Evolutionary conservation across 371 early-diverging fungal genomes (phyloP).

Genomic region (Phascolomyces articulosus): DNA sequence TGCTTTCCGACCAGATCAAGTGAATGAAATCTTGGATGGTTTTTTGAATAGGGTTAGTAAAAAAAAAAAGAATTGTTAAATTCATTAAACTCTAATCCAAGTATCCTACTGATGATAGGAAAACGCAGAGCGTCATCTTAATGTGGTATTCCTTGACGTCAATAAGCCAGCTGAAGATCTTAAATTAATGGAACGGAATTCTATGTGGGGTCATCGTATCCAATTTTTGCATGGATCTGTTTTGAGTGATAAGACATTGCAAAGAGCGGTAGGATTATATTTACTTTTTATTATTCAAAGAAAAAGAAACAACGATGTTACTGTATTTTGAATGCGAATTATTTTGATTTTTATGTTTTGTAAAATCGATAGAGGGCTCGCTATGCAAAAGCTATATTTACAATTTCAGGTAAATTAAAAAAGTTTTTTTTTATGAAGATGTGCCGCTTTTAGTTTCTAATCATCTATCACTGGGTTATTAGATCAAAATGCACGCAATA

Average conservation of each 20-base stretch:
- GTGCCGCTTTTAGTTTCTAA: neutral
- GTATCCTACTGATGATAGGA: conserved; percentile 25
- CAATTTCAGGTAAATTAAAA: conserved; percentile 45
- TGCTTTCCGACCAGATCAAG: conserved; percentile 53
- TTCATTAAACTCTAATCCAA: conserved; percentile 4
- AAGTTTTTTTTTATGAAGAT: neutral
- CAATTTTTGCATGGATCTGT: conserved; percentile 54
- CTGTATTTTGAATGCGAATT: too few species aligned
- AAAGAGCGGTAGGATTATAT: conserved; percentile 41
- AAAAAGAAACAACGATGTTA: neutral
- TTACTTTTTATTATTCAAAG: neutral
- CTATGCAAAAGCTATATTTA: conserved; percentile 51
- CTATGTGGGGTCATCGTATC: conserved; percentile 47
- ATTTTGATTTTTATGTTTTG: neutral
- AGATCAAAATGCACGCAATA: conserved; percentile 49
- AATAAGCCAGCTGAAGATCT: conserved; percentile 52
- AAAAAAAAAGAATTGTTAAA: too few species aligned
- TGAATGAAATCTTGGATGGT: conserved; percentile 62
- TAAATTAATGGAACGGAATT: conserved; percentile 47
- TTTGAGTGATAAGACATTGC: conserved; percentile 36
- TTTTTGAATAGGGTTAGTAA: conserved; percentile 60
- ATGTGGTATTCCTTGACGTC: conserved; percentile 63
- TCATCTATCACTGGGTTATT: neutral
- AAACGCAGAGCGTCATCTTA: conserved; percentile 46
- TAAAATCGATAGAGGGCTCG: conserved; percentile 29